phyloP scores from a whole-genome alignment of 2,329 filamentous ascomycete species.

The Aureobasidium zeae region DNA sequence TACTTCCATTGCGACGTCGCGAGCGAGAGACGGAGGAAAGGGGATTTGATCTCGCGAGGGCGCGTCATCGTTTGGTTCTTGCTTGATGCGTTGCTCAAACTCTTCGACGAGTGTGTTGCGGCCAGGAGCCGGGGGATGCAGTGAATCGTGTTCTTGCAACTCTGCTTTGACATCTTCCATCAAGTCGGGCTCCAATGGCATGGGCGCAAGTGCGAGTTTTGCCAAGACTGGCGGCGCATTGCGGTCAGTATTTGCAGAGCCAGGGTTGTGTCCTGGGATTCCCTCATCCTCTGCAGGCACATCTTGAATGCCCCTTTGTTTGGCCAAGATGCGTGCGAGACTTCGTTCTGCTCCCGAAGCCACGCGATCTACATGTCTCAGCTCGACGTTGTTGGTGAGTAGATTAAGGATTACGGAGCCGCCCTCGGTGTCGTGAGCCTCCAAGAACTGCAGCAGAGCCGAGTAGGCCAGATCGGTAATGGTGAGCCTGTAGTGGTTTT shows the following conservation, averaged over 20 bases:
- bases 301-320: slow-evolving; percentile 45
- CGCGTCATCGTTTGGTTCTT: slow-evolving; percentile 72
- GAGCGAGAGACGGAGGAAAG: slow-evolving; percentile 74
- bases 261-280: slow-evolving; percentile 57
- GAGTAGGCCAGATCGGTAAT: slow-evolving; percentile 78
- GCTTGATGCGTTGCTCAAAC: slow-evolving; percentile 79
- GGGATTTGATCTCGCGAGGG: slow-evolving; percentile 72
- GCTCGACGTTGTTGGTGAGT: slow-evolving; percentile 52
- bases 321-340: slow-evolving; percentile 50
- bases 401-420: slow-evolving; percentile 70
- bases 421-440: slow-evolving; percentile 73
- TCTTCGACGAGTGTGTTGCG: slow-evolving; percentile 71
- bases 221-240: slow-evolving; percentile 51
- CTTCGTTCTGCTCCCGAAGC: slow-evolving; percentile 47
- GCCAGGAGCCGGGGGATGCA: slow-evolving; percentile 61
- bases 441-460: slow-evolving; percentile 77
- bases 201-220: slow-evolving; percentile 64
- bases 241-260: slow-evolving; percentile 51
- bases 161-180: slow-evolving; percentile 80
- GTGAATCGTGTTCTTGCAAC: slow-evolving; percentile 74
- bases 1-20: slow-evolving; percentile 89
- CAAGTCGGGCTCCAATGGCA: slow-evolving; percentile 75
- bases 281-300: slow-evolving; percentile 58
- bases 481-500: slow-evolving; percentile 81
- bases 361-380: slow-evolving; percentile 50